phyloP scores from a whole-genome alignment of 371 early-diverging fungal genomes.

The Dinochytrium kinnereticum region DNA sequence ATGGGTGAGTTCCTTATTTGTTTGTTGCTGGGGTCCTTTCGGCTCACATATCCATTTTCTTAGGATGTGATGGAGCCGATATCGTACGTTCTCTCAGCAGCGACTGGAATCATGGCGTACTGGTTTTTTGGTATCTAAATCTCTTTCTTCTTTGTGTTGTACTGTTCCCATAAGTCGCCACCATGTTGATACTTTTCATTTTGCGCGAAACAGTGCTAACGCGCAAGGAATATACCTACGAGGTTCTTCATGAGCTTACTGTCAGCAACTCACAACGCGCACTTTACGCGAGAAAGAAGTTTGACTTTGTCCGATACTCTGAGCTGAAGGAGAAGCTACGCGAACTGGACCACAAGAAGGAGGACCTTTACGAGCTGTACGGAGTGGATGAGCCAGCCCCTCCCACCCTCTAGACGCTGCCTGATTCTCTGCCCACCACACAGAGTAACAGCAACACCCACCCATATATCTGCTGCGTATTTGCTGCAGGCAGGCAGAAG shows the following conservation, averaged over 20 bases:
- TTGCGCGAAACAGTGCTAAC: background rate
- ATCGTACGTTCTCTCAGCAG: background rate
- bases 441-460: no score
- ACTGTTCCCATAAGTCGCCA: background rate
- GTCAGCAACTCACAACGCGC: background rate
- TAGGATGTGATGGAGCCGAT: conserved; percentile 11
- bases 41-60: no score
- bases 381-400: background rate
- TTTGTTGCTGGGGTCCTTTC: no score
- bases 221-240: conserved; percentile 1
- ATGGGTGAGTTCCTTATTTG: background rate
- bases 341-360: background rate
- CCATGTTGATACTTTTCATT: background rate
- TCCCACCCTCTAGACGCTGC: no score
- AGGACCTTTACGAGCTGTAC: background rate
- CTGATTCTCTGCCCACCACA: no score
- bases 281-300: background rate
- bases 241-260: conserved; percentile 4
- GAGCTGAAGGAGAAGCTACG: background rate
- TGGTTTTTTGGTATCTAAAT: conserved; percentile 1
- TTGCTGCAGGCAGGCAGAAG: no score
- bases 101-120: conserved; percentile 4
- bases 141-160: background rate
- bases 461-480: no score
- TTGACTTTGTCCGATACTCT: background rate